Evolutionary conservation across 345 rosid genomes (phyloP).

Genomic region (Eucalyptus pauciflora): DNA sequence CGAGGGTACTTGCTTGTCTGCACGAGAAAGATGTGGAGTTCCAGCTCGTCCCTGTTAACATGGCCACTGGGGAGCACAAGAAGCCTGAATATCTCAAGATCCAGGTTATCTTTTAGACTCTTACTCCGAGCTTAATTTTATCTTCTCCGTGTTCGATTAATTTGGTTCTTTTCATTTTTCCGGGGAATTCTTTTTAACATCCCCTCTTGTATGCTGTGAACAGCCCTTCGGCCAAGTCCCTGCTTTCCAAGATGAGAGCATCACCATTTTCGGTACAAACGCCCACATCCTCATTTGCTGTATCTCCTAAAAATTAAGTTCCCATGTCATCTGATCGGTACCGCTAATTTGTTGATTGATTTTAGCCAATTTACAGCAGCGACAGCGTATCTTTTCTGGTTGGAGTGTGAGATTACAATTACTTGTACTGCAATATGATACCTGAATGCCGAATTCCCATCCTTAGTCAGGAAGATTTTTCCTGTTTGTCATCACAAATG

Average conservation of each 20-base stretch:
- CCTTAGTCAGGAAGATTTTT: not conserved
- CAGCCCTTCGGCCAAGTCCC: slow-evolving; percentile 84
- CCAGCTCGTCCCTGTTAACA: slow-evolving; percentile 42
- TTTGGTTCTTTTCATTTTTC: not conserved
- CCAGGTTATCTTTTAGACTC: slow-evolving; percentile 15
- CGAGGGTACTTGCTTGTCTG: slow-evolving; percentile 50
- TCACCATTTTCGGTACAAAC: slow-evolving; percentile 43
- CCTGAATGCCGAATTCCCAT: not conserved
- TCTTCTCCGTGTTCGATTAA: not conserved
- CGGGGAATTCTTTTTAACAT: not conserved
- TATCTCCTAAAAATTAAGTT: not conserved
- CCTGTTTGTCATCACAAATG: not conserved
- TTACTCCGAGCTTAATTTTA: not conserved
- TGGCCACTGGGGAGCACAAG: slow-evolving; percentile 61
- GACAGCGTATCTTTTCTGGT: not conserved
- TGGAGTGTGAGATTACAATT: not conserved
- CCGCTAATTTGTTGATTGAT: not conserved
- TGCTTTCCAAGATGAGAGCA: slow-evolving; percentile 47
- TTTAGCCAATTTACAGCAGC: not conserved
- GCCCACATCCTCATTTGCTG: not conserved
- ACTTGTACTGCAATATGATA: not conserved
- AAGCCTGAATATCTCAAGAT: slow-evolving; percentile 48
- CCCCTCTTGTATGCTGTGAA: not conserved
- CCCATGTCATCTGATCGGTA: not conserved
- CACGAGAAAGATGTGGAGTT: slow-evolving; percentile 52